Evolutionary conservation across 2,329 filamentous ascomycete species (phyloP).

Genomic region (Ceratocystis cubensis): DNA sequence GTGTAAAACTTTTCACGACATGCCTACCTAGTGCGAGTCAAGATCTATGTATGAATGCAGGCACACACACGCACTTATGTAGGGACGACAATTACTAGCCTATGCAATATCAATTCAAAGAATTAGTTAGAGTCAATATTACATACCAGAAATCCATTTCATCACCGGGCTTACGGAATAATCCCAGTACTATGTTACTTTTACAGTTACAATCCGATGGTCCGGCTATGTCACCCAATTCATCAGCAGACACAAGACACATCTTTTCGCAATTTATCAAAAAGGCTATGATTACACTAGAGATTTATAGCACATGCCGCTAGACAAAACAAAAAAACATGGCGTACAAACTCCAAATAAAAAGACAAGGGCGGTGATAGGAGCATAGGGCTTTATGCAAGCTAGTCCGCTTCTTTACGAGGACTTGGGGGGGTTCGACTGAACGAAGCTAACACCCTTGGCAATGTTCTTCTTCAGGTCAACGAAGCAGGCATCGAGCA

Average conservation of each 20-base stretch:
- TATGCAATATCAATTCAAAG: too few species aligned
- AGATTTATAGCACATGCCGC: slow-evolving; percentile 10
- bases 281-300: slow-evolving; percentile 21
- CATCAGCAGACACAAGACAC: background rate
- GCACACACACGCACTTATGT: too few species aligned
- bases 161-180: too few species aligned
- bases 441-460: slow-evolving; percentile 63
- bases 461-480: slow-evolving; percentile 92
- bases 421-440: slow-evolving; percentile 22
- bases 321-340: slow-evolving; percentile 15
- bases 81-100: too few species aligned
- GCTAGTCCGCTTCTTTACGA: slow-evolving; percentile 11
- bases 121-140: too few species aligned
- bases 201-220: too few species aligned
- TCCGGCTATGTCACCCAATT: background rate
- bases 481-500: slow-evolving; percentile 70
- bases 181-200: too few species aligned
- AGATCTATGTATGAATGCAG: too few species aligned
- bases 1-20: background rate
- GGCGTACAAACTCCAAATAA: slow-evolving; percentile 16
- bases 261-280: slow-evolving; percentile 5
- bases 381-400: background rate
- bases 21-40: background rate
- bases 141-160: too few species aligned
- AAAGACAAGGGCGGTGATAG: slow-evolving; percentile 1